Evolutionary conservation across 495 filamentous ascomycete genomes (phyloP), one percentile per base, ranked within the genome.

Genomic region (Podospora comata): DNA sequence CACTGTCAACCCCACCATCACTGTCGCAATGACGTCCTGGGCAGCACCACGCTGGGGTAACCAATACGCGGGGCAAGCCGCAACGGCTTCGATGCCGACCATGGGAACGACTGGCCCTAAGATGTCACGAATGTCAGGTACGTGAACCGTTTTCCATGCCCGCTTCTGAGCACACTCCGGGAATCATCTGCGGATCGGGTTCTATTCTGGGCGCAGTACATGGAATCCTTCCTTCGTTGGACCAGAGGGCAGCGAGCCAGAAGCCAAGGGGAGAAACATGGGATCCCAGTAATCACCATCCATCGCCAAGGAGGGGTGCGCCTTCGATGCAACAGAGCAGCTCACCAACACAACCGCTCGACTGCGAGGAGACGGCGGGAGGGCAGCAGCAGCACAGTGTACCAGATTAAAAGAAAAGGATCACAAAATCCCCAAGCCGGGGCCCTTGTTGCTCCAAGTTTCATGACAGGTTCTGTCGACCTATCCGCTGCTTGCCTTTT

Each of bases 11-110:
- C 59, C 30, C 61, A 62, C 59, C 34, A 20, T 5, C 9, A 5
- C 39, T n/a, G 5, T 56, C 60, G 61, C 34, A 54, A 68, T 68
- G 66, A 62, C 66, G 60, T 68, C 66, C 61, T 64, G 66, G 66
- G 56, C 23, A 20, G 13, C 39, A 48, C 39, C 39, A 18, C 39
- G 39, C 13, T 48, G 39, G 39, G 39, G 39, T 48, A 48, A 64
- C 66, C 59, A 60, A 18, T 58, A 62, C 53, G 66, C 48, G 19
- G 30, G 60, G 18, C 26, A 27, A 11, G 61, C 32, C 18, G 61
- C 18, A 32, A 39, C 61, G 6, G 1, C 18, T 28, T 34, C 6
- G 19, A 15, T 32, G 30, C 30, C 30, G 30, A 4, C 30, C 30
- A 32, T 32, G 30, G 30, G 30, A 32, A 32, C 30, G 30, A 32